Base-by-base conservation (phyloP, 2,329 filamentous ascomycete genomes). In the Ploettnerulaceae sp. region DNA sequence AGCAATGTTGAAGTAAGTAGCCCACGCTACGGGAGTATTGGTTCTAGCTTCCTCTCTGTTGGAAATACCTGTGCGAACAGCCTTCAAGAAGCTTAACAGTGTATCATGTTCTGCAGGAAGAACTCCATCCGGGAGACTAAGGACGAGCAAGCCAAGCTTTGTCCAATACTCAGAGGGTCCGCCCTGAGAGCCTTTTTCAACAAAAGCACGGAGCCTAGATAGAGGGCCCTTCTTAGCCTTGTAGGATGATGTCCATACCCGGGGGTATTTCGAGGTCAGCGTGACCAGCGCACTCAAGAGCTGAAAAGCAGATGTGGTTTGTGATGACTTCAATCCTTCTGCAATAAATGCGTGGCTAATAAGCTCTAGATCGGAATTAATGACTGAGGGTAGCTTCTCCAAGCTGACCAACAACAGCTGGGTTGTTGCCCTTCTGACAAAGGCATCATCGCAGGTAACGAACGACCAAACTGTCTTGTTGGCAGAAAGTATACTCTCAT, bases 131-230 rank as follows among this genome's bases (percentile, higher is more conserved):
- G 83, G 83, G 9, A 86, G 57, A 5, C 63, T 67, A 63, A 39
- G 95, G 62, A 0, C 15, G 20, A 97, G 67, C 22, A 72, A 69
- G 29, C 75, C 71, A 24, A 95, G 64, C 12, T 76, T 77, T 20
- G 73, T 66, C 93, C 93, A 98, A 61, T 83, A 95, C 7, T 74
- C 76, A 3, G 74, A 68, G 0, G 79, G 71, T 3, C 85, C 84
- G n/a, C 81, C 79, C 60, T 96, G 87, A 0, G 91, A 95, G 2
- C 93, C 91, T 58, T 82, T 86, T 52, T 86, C 82, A 5, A 97
- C 70, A 56, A 94, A 93, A 7, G 80, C 71, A 39, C 78, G 76
- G 3, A 98, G 66, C 17, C 83, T 69, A 3, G 70, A 69, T 1
- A 77, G 55, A 0, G 77, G 71, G 1, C 75, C 67, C 47, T 75